These are phyloP conservation scores for Phytomonas serpens DNA, from an alignment of 208 protist genomes.

Conservation along the genomic window DNA sequence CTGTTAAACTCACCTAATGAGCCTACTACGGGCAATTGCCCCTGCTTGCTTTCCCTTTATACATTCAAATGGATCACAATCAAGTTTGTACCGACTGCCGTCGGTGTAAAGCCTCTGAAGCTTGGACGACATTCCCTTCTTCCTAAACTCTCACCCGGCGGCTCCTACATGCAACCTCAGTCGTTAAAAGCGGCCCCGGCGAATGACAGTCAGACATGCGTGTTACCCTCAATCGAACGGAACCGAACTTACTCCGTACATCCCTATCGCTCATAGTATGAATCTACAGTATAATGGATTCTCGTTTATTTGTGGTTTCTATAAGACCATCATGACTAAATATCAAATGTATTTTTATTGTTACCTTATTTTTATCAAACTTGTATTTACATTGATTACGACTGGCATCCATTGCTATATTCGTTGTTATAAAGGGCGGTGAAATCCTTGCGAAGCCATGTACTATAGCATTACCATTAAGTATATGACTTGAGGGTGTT, in stretches of 20 bases:
- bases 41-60: constrained; percentile 56
- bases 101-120: constrained; percentile 37
- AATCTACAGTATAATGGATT: neutral
- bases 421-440: neutral
- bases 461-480: neutral
- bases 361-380: neutral
- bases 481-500: neutral
- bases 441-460: neutral
- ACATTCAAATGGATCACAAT: constrained; percentile 43
- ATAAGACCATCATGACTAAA: neutral
- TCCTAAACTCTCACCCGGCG: constrained; percentile 10
- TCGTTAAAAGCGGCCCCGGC: neutral
- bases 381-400: constrained; percentile 8
- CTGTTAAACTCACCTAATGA: constrained; percentile 39
- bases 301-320: neutral
- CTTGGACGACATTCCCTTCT: constrained; percentile 34
- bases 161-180: neutral
- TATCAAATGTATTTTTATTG: neutral
- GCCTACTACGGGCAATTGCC: constrained; percentile 35
- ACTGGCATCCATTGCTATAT: neutral
- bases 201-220: neutral
- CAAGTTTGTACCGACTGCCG: constrained; percentile 44
- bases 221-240: neutral
- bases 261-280: neutral
- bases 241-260: neutral